These are phyloP conservation scores for Talaromyces sp. DNA, from an alignment of 2,329 filamentous ascomycete species.

Conservation along the genomic window DNA sequence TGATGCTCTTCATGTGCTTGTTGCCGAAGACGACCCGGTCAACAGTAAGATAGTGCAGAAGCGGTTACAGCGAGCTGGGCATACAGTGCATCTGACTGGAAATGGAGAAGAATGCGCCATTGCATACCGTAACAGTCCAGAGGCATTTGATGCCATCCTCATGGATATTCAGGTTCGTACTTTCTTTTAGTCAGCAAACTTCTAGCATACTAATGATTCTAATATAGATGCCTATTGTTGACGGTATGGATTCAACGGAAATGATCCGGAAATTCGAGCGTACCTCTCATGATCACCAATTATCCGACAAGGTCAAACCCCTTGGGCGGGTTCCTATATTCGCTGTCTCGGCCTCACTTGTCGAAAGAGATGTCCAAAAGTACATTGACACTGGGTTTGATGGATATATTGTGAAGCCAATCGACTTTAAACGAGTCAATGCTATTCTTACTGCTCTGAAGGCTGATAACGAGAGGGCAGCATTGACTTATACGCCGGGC, in stretches of 20 bases:
- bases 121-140: constrained; percentile 63
- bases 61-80: constrained; percentile 72
- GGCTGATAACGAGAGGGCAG: constrained; percentile 56
- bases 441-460: constrained; percentile 68
- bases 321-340: constrained; percentile 77
- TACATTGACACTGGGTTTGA: constrained; percentile 82
- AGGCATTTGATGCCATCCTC: constrained; percentile 71
- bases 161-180: constrained; percentile 82
- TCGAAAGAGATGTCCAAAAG: constrained; percentile 65
- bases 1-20: constrained; percentile 54
- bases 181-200: neutral
- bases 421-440: constrained; percentile 74
- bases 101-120: constrained; percentile 83
- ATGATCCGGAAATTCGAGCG: constrained; percentile 76
- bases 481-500: constrained; percentile 68
- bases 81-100: constrained; percentile 68
- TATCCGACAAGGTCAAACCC: constrained; percentile 59
- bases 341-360: constrained; percentile 78
- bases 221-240: constrained; percentile 82
- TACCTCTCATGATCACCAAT: constrained; percentile 47
- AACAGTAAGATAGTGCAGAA: constrained; percentile 82
- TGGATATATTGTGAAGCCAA: constrained; percentile 86
- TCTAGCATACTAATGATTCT: neutral
- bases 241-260: constrained; percentile 77
- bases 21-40: constrained; percentile 85